phyloP scores from a whole-genome alignment of 1,284 basidiomycete species.

The Waitea zeae region DNA sequence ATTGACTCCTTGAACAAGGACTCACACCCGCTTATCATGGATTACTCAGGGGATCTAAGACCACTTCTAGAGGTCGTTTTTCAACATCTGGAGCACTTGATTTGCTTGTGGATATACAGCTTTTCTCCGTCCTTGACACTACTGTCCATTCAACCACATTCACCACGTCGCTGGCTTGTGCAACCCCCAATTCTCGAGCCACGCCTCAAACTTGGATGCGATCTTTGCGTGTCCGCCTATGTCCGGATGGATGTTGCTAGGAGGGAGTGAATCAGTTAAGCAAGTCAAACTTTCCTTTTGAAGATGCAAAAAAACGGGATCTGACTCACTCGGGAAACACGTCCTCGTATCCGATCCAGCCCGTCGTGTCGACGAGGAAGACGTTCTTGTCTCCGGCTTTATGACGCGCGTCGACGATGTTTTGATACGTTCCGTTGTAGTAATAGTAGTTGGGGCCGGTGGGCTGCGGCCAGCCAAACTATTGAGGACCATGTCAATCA shows the following conservation, averaged over 20 bases:
- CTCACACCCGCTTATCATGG: no score
- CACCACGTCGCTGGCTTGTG: not conserved
- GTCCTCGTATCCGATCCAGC: conserved; percentile 33
- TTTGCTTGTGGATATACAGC: no score
- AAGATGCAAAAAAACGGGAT: not conserved
- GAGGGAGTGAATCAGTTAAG: conserved; percentile 1
- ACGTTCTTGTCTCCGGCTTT: conserved; percentile 26
- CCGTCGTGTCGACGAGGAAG: conserved; percentile 37
- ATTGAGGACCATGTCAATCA: conserved; percentile 14
- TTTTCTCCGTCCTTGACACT: no score
- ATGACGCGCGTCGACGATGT: conserved; percentile 22
- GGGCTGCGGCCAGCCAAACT: conserved; percentile 37
- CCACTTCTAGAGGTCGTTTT: no score
- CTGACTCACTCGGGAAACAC: conserved; percentile 28
- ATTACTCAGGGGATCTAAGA: no score
- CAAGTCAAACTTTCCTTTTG: not conserved
- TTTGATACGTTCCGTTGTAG: conserved; percentile 27
- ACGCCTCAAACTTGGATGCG: conserved; percentile 23
- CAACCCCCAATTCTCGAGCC: conserved; percentile 27
- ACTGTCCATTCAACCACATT: no score
- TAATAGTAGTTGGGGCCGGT: conserved; percentile 29
- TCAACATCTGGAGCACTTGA: no score
- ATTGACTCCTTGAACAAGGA: no score
- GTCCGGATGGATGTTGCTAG: conserved; percentile 33
- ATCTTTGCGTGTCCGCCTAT: conserved; percentile 29